Base-by-base conservation (phyloP, 148 eudicot genomes). In the Gaultheria prostrata region DNA sequence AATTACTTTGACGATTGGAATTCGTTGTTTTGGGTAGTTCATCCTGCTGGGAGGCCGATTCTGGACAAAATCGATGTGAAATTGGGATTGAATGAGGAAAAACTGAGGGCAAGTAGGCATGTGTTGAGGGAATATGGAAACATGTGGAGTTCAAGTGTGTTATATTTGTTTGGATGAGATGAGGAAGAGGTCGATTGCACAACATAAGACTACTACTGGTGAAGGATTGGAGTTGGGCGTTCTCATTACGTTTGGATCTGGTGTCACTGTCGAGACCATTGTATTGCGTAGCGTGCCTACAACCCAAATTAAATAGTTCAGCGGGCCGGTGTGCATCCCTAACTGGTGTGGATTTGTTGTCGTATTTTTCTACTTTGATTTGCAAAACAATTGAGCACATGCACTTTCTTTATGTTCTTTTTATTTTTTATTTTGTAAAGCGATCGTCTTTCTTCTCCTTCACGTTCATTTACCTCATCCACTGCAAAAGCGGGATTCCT, bases 221-320 rank as follows among this genome's bases (percentile, higher is more conserved):
- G 57, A 53, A 53, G 57, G 57, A 53, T 53, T 53, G 12, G 57
- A 53, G 57, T 53, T 2, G 12, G 18, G 57, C 3, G 57, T 7
- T 53, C 18, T 53, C 17, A 13, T 13, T 53, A 13, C 14, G 2
- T 53, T 53, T 53, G 57, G 57, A 53, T 13, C 57, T 10, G 7
- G 57, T 53, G 57, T 53, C 3, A 53, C 1, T 53, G 57, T 53
- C 3, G 57, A 53, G 57, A 53, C 57, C 9, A 53, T 53, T 6
- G 57, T 53, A 13, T 53, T 53, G 57, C 15, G 17, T 53, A 12
- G 57, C 17, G 9, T 53, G 71, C 85, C 45, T 89, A 79, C 39
- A 35, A 35, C n/a, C n/a, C 1, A 35, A 35, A 35, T 35, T 35
- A 35, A 35, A 35, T n/a, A n/a, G n/a, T n/a, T n/a, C n/a, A n/a